These are phyloP conservation scores for Aurifilum marmelostoma DNA, from an alignment of 2,329 filamentous ascomycete genomes.

Conservation along the genomic window DNA sequence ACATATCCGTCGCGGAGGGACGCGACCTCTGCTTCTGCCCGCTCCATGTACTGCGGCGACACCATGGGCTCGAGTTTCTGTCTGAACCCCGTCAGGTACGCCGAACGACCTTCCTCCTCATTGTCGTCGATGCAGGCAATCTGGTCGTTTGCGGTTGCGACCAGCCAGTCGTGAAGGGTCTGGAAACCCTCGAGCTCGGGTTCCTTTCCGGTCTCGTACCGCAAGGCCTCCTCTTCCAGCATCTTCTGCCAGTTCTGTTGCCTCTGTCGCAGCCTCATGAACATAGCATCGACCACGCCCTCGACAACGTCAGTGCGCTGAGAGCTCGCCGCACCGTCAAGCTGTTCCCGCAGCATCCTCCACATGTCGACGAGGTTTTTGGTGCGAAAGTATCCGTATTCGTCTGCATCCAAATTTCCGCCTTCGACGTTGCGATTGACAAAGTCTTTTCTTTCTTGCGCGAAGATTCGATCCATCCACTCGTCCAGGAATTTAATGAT, in stretches of 20 bases:
- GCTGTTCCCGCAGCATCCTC: slow-evolving; percentile 95
- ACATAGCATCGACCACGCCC: slow-evolving; percentile 95
- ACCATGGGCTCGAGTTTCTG: slow-evolving; percentile 82
- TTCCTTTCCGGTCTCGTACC: slow-evolving; percentile 64
- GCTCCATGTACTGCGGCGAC: slow-evolving; percentile 76
- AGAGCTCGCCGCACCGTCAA: slow-evolving; percentile 81
- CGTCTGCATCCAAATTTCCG: slow-evolving; percentile 79
- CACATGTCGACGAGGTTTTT: slow-evolving; percentile 93
- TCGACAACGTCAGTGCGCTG: slow-evolving; percentile 88
- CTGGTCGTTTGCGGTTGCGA: slow-evolving; percentile 96
- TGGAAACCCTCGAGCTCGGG: slow-evolving; percentile 70
- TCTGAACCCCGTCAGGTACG: slow-evolving; percentile 85
- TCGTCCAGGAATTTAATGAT: slow-evolving; percentile 96
- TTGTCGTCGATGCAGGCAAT: slow-evolving; percentile 97
- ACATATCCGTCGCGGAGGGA: slow-evolving; percentile 88
- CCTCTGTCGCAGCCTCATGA: slow-evolving; percentile 78
- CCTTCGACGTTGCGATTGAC: slow-evolving; percentile 73
- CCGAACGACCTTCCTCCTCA: slow-evolving; percentile 72
- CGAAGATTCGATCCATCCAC: slow-evolving; percentile 94
- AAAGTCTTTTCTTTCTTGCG: slow-evolving; percentile 81
- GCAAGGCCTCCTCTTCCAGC: slow-evolving; percentile 80
- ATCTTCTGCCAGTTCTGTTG: slow-evolving; percentile 87
- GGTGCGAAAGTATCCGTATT: slow-evolving; percentile 89
- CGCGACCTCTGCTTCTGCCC: slow-evolving; percentile 73
- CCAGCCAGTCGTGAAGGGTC: slow-evolving; percentile 90